Percentiles rank a stretch among this genome's conserved stretches.
phyloP scores from a whole-genome alignment of 345 rosid species.

The Populus euphratica region DNA sequence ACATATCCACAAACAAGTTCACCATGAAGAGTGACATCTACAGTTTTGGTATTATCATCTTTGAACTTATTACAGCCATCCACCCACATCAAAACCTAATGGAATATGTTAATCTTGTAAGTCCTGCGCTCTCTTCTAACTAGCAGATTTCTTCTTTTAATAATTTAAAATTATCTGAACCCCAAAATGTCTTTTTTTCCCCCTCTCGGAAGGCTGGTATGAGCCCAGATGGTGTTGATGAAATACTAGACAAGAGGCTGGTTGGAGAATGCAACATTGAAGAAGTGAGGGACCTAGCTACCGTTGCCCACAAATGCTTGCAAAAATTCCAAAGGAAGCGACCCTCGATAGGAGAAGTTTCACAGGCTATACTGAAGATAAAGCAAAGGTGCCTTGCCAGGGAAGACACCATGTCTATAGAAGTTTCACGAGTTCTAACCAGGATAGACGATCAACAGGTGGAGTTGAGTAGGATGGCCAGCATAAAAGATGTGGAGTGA shows the following conservation, averaged over 20 bases:
- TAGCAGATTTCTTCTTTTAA: background rate
- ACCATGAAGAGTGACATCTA: constrained; percentile 84
- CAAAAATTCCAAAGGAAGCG: constrained; percentile 68
- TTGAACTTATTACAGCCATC: constrained; percentile 88
- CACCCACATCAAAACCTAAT: constrained; percentile 91
- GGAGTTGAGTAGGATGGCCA: constrained; percentile 55
- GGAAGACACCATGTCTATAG: constrained; percentile 44
- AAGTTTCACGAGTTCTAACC: constrained; percentile 56
- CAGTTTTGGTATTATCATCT: constrained; percentile 86
- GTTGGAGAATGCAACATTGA: constrained; percentile 53
- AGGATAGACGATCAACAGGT: constrained; percentile 66
- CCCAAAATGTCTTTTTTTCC: background rate
- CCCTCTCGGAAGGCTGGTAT: constrained; percentile 58
- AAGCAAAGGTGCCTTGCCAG: constrained; percentile 41
- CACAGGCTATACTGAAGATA: constrained; percentile 70
- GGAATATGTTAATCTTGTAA: constrained; percentile 87
- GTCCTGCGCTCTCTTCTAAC: constrained; percentile 9
- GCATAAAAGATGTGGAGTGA: constrained; percentile 40
- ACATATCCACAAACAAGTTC: constrained; percentile 75
- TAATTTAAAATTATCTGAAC: background rate
- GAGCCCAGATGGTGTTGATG: constrained; percentile 82
- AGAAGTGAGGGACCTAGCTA: constrained; percentile 70
- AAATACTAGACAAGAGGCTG: constrained; percentile 70
- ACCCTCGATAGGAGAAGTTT: constrained; percentile 76
- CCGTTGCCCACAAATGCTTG: constrained; percentile 66